Conservation (phyloP, 2,329 filamentous ascomycete species). For the Phaeophleospora eucalypticola region DNA sequence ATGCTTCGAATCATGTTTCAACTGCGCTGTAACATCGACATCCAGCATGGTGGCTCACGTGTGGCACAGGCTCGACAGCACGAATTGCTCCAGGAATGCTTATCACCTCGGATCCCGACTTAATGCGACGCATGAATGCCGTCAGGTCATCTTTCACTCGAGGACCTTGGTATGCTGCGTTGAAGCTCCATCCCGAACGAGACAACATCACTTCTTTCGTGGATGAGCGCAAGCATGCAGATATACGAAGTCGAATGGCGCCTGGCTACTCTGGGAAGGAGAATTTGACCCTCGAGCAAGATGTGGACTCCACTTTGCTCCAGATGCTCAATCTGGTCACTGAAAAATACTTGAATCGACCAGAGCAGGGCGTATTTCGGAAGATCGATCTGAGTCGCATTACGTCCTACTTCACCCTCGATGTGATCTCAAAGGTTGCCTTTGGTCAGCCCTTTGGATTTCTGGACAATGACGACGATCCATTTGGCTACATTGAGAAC, state of each 20-base stretch:
- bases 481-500: conserved; percentile 47
- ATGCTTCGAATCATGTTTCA: neutral
- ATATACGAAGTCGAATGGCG: conserved; percentile 36
- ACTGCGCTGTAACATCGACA: neutral
- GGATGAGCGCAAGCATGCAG: conserved; percentile 37
- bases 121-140: conserved; percentile 38
- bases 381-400: conserved; percentile 36
- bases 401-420: conserved; percentile 40
- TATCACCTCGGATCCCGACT: conserved; percentile 35
- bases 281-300: conserved; percentile 35
- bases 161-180: conserved; percentile 35
- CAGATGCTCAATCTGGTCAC: conserved; percentile 33
- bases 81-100: conserved; percentile 36
- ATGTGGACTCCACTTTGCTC: conserved; percentile 35
- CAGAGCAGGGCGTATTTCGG: conserved; percentile 28
- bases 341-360: conserved; percentile 33
- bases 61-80: conserved; percentile 34
- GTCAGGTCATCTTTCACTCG: conserved; percentile 35
- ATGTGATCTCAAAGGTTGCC: conserved; percentile 40
- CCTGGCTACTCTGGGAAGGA: conserved; percentile 40
- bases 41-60: conserved; percentile 10
- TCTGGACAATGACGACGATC: conserved; percentile 46
- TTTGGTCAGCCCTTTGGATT: conserved; percentile 48
- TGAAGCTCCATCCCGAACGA: conserved; percentile 38
- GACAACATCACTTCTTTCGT: conserved; percentile 39